Percentiles rank a stretch among this genome's conserved stretches.
Conservation (phyloP, 2,329 filamentous ascomycete genomes). For the Colletotrichum liaoningense region DNA sequence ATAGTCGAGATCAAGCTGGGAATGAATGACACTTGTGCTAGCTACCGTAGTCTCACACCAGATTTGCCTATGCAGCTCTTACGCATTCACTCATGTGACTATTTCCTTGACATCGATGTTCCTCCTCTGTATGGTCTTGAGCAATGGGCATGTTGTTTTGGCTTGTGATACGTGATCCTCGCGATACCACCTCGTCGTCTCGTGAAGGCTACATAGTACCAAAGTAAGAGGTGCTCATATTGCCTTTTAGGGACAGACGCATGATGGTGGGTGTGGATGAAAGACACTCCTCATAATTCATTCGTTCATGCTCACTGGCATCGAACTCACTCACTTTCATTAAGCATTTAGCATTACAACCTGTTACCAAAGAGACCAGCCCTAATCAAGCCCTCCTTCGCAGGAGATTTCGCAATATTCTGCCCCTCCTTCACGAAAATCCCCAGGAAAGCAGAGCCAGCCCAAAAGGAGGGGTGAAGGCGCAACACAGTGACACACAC, state of each 20-base stretch:
- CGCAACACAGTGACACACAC: not conserved
- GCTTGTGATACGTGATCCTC: constrained; percentile 1
- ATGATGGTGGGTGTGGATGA: not conserved
- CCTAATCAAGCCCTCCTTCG: not conserved
- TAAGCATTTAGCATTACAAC: not conserved
- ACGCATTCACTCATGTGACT: constrained; percentile 7
- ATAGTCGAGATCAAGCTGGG: not conserved
- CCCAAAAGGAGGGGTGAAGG: not conserved
- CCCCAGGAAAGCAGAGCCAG: not conserved
- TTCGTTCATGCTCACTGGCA: not conserved
- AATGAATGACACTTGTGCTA: not conserved
- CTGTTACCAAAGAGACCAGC: not conserved
- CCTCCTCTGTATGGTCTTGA: not conserved
- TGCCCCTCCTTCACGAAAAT: not conserved
- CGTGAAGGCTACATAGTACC: not conserved
- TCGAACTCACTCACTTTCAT: no score
- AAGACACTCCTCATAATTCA: not conserved
- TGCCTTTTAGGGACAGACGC: constrained; percentile 14
- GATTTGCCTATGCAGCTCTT: not conserved
- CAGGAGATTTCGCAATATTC: not conserved
- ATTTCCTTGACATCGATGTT: not conserved
- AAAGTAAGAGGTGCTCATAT: no score
- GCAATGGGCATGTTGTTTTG: not conserved
- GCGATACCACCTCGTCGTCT: constrained; percentile 5
- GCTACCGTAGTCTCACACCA: not conserved